Conservation (phyloP, 2,329 filamentous ascomycete species). For the Fusarium domesticum region DNA sequence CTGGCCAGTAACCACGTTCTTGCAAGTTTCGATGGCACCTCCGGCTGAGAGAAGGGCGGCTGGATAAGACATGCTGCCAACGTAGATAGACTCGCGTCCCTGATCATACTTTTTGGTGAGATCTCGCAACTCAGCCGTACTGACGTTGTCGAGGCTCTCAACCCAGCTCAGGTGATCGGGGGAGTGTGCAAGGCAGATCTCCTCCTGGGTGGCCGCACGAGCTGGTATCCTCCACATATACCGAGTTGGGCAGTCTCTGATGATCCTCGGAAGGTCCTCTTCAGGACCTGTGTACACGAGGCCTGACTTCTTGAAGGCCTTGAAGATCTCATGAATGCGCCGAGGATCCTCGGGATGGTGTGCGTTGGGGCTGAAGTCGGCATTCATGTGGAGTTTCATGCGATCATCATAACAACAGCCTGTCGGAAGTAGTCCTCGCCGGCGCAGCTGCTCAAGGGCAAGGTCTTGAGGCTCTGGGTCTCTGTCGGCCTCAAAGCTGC, state of each 20-base stretch:
- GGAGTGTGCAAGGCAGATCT: constrained; percentile 78
- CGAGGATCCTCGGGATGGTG: constrained; percentile 93
- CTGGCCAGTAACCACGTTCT: constrained; percentile 76
- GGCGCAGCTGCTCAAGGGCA: constrained; percentile 38
- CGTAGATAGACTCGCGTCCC: constrained; percentile 74
- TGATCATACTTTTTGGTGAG: constrained; percentile 61
- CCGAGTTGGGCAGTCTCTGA: constrained; percentile 53
- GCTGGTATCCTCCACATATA: constrained; percentile 77
- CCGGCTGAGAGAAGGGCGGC: constrained; percentile 83
- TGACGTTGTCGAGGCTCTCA: constrained; percentile 50
- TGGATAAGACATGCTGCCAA: constrained; percentile 76
- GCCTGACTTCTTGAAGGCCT: constrained; percentile 77
- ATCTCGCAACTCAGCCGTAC: constrained; percentile 63
- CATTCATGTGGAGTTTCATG: constrained; percentile 94
- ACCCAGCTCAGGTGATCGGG: constrained; percentile 79
- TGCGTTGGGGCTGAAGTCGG: constrained; percentile 67
- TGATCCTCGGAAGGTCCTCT: constrained; percentile 49
- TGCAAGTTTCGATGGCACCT: constrained; percentile 92
- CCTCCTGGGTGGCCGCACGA: constrained; percentile 71
- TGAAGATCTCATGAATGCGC: constrained; percentile 90
- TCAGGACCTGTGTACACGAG: constrained; percentile 66
- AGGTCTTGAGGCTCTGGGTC: constrained; percentile 38
- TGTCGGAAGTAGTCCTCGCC: constrained; percentile 59
- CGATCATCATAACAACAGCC: constrained; percentile 87
- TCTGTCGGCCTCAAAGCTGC: constrained; percentile 35